Evolutionary conservation across 768 basidiomycete genomes (phyloP), one percentile per base, ranked within the genome.

Genomic region (Serendipita indica): DNA sequence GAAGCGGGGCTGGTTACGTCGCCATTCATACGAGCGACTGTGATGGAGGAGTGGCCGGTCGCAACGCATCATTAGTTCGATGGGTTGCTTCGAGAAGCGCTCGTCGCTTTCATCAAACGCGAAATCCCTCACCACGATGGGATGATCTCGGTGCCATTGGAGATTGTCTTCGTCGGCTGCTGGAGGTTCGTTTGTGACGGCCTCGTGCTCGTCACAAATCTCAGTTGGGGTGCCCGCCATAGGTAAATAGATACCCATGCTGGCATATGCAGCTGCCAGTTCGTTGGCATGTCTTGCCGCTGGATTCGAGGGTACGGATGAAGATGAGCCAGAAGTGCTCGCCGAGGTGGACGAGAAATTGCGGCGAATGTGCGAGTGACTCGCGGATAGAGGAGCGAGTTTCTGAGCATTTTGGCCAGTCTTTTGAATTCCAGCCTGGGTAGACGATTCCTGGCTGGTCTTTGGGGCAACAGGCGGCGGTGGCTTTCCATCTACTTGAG

Each of bases 301-400:
- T 4, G 49, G 49, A 18, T 54, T 54, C 7, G 49, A 54, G 10
- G 49, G 32, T 27, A 33, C 22, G 3, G 49, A 54, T 4, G 49
- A 28, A 7, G 49, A 54, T 12, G 49, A 27, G n/a, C 49, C 49
- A 30, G 49, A 54, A 18, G 49, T 54, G 25, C 49, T 54, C 22
- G 49, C 49, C 12, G 49, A 54, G 4, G 49, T 54, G 25, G 49
- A 54, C 22, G 49, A 54, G 49, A 54, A 54, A 18, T 54, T 54
- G 10, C 49, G 49, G 30, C 49, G 49, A 10, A 54, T 27, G 25
- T 27, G 49, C 7, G 10, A n/a, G n/a, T 43, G 18, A n/a, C n/a
- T 43, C 5, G 41, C 41, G n/a, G 27, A 43, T n/a, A 43, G 18
- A 7, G 41, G 41, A 5, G 18, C 41, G 7, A 43, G n/a, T n/a